Conservation (phyloP, 345 rosid species). For the Moricandia arvensis region DNA sequence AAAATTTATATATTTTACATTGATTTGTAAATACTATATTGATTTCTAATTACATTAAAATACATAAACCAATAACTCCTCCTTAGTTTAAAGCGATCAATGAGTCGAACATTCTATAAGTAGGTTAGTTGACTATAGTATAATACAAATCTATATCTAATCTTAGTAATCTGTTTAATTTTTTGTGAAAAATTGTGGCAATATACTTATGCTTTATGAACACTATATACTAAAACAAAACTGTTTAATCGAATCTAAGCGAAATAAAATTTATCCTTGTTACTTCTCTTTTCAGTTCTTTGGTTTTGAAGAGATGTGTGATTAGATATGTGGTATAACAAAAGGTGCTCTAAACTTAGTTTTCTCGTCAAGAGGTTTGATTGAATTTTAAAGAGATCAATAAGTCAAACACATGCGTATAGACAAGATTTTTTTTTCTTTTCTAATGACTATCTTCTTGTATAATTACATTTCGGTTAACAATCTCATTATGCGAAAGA, state of each 20-base stretch:
- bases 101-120: not conserved
- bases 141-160: not conserved
- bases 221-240: not conserved
- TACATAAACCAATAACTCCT: too few relatives aligned
- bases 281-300: not conserved
- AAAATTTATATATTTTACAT: too few relatives aligned
- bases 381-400: not conserved
- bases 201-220: not conserved
- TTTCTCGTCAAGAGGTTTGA: not conserved
- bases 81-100: too few relatives aligned
- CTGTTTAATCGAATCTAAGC: not conserved
- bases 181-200: not conserved
- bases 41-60: too few relatives aligned
- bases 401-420: conserved; percentile 12
- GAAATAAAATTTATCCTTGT: not conserved
- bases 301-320: not conserved
- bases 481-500: not conserved
- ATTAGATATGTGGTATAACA: not conserved
- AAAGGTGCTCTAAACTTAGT: not conserved
- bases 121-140: not conserved
- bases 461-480: not conserved
- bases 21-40: too few relatives aligned
- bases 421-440: not conserved
- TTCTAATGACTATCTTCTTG: not conserved
- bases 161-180: not conserved